Conservation (phyloP, 2,329 filamentous ascomycete species). For the Pseudonectria buxi region DNA sequence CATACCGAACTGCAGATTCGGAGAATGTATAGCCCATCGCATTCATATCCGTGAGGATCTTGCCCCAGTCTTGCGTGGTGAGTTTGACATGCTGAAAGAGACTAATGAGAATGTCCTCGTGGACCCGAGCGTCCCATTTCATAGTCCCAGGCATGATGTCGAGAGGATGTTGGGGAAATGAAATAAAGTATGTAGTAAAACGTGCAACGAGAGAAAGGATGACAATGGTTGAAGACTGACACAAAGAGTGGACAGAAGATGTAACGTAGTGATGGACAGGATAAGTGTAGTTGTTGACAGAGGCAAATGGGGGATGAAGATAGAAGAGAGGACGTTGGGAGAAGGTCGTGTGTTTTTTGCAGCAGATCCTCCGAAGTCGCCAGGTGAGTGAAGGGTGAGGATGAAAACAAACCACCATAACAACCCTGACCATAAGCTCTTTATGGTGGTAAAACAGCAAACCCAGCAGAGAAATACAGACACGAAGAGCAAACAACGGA, state of each 20-base stretch:
- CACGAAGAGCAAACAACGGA: neutral
- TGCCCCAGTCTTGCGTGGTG: slow-evolving; percentile 23
- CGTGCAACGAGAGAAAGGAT: neutral
- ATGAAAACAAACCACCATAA: too few species aligned
- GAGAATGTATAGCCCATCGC: slow-evolving; percentile 35
- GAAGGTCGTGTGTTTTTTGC: too few species aligned
- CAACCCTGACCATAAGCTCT: neutral
- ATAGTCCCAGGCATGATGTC: slow-evolving; percentile 23
- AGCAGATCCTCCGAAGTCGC: too few species aligned
- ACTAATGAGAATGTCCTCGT: slow-evolving; percentile 38
- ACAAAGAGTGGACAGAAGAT: slow-evolving; percentile 1
- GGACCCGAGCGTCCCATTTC: slow-evolving; percentile 36
- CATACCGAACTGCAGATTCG: slow-evolving; percentile 35
- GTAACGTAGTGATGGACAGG: neutral
- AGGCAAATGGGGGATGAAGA: neutral
- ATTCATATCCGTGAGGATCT: slow-evolving; percentile 32
- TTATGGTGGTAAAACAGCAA: neutral
- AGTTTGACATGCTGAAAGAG: slow-evolving; percentile 33
- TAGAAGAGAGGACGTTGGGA: too few species aligned
- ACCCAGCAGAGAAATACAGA: neutral
- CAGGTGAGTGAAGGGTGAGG: too few species aligned
- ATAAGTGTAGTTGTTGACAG: neutral
- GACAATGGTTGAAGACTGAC: slow-evolving; percentile 2
- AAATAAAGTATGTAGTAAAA: slow-evolving; percentile 5
- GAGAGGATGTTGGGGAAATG: neutral